Evolutionary conservation across 495 filamentous ascomycete species (phyloP), one percentile per base, ranked within the genome.

Genomic region (Bombardia bombarda): DNA sequence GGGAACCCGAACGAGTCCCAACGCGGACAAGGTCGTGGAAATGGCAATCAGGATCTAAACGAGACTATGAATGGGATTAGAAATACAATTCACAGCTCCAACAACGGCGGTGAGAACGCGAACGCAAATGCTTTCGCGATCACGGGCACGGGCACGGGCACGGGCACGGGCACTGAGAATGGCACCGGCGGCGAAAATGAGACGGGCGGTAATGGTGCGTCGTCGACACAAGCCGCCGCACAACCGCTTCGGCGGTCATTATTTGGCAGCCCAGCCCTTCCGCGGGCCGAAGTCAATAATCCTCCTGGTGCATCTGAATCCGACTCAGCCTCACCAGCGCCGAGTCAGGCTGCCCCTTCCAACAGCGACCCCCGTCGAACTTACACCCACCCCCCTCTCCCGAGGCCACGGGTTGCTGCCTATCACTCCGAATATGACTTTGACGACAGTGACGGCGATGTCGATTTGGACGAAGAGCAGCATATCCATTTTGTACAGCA

Each of bases 391-490:
- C n/a, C n/a, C n/a, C n/a, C n/a, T n/a, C n/a, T n/a, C n/a, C n/a
- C n/a, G n/a, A n/a, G n/a, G 17, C 10, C 26, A n/a, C 41, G 51
- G 17, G 26, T n/a, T n/a, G n/a, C n/a, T 32, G n/a, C 28, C 30
- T 14, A 16, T 23, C 26, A 33, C 35, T 7, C 35, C 24, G n/a
- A 22, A 25, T n/a, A 38, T 50, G 7, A 53, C 57, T 6, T 40
- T n/a, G n/a, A 50, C 34, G 50, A 56, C 4, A 62, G 54, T 33
- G 61, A 60, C 1, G 58, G 55, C 2, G 58, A 60, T 9, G 16
- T 38, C 2, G 56, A 51, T 20, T n/a, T 47, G 17, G 56, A 54
- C 4, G 58, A 57, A 2, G 49, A 56, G 4, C 43, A 51, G 32
- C 24, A 47, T 13, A 7, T 56, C 31, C 50, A 49, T 3, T 55